Base-by-base conservation (phyloP, 306 rosid genomes). In the Fagus crenata region DNA sequence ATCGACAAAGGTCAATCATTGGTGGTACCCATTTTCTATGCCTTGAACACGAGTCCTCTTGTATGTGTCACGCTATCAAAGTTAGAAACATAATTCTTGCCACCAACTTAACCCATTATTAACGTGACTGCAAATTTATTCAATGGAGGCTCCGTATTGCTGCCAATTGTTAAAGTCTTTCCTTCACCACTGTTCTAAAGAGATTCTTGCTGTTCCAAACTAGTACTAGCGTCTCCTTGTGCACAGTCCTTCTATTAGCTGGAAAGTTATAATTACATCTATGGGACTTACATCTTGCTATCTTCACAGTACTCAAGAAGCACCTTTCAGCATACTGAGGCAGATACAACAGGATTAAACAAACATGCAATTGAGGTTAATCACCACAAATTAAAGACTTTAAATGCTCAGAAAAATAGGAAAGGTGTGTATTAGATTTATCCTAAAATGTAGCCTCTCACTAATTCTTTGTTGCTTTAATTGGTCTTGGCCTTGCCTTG, bases 271-370 rank as follows among this genome's bases (percentile, higher is more conserved):
- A 82, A 36, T 81, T 84, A 59, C 83, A 77, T 54, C 75, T 84
- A 69, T 67, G 81, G 72, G 82, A 46, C 70, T 85, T 85, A 69
- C 97, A 93, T 81, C 87, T 86, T n/a, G 96, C 90, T 70, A 93
- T 87, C 83, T 85, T 89, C 85, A 90, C 75, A 53, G 81, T 71
- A 75, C 91, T 85, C 80, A 89, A 59, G 64, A 17, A 87, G 79
- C 36, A 56, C 63, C 81, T 75, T 58, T 85, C 85, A 13, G 69
- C 88, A 80, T 74, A 73, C 93, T 92, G 77, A 51, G 46, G 14
- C 53, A 74, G 54, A 75, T 6, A 49, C 35, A 67, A 35, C 22
- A 37, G 49, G 46, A 79, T 84, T 70, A 88, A 49, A 67, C 33
- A 65, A 40, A 65, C 40, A 60, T 5, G 40, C 12, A 8, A 39